Evolutionary conservation across 2,329 filamentous ascomycete species (phyloP), one percentile per base, ranked within the genome.

Genomic region (Xylaria sp.): DNA sequence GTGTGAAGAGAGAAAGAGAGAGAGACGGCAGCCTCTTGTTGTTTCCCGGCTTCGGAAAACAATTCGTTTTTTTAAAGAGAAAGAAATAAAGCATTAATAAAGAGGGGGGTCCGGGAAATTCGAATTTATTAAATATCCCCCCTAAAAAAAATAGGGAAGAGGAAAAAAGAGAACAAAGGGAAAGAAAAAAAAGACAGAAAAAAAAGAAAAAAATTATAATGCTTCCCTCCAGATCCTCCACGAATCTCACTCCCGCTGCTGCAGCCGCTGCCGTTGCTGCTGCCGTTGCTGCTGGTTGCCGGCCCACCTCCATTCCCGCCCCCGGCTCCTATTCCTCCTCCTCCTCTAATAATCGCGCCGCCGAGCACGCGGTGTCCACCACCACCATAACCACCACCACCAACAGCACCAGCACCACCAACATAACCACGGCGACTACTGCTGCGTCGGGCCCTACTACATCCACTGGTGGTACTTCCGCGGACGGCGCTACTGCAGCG

Each of bases 171-270:
- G 7, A 16, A 7, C 13, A 18, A 47, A 18, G 16, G 13, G 16
- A 18, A 7, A 18, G 16, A 18, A 47, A n/a, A 47, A 7, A n/a
- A 47, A 47, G 16, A 47, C 4, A 18, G 47, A 13, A 7, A 23
- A 49, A 49, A 49, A 49, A 23, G 16, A 18, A n/a, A 10, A 8
- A 19, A 18, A 6, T 8, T 35, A 63, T 62, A 54, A 66, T 65
- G 63, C 58, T 59, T 54, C 58, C 63, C 47, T 61, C 63, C 55
- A 57, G 54, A 47, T 54, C 53, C 61, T 46, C 66, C 58, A 16
- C 23, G 23, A 30, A 30, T 30, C 23, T 30, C 23, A 30, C 23
- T 30, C 23, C 23, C 23, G 23, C 23, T 30, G 23, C 23, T 30
- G 23, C 23, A 30, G 23, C 23, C 23, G 23, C 23, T 30, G 23